Evolutionary conservation across 495 filamentous ascomycete genomes (phyloP).

Genomic region (Mytilinidion resinicola): DNA sequence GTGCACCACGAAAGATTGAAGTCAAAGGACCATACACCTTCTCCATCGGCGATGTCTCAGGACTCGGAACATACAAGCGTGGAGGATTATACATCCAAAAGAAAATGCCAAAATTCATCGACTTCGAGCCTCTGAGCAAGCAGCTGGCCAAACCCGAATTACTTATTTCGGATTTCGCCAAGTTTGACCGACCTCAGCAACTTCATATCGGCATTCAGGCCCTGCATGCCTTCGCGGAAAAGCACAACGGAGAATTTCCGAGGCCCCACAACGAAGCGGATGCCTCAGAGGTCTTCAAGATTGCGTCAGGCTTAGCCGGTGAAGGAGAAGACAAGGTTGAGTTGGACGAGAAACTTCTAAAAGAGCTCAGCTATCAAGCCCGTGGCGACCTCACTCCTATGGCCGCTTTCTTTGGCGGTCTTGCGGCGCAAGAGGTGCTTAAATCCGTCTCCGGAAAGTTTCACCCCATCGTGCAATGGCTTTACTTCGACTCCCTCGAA

Average conservation of each 20-base stretch:
- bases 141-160: slow-evolving; percentile 82
- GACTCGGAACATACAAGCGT: slow-evolving; percentile 73
- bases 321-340: slow-evolving; percentile 66
- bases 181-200: slow-evolving; percentile 88
- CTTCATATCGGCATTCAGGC: slow-evolving; percentile 92
- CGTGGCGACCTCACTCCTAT: slow-evolving; percentile 83
- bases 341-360: slow-evolving; percentile 85
- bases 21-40: slow-evolving; percentile 97
- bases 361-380: slow-evolving; percentile 94
- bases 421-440: slow-evolving; percentile 91
- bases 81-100: slow-evolving; percentile 91
- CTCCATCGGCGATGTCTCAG: slow-evolving; percentile 88
- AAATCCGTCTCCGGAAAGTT: slow-evolving; percentile 99
- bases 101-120: slow-evolving; percentile 92
- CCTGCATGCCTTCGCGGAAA: slow-evolving; percentile 72
- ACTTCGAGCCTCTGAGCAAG: slow-evolving; percentile 72
- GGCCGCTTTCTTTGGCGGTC: slow-evolving; percentile 91
- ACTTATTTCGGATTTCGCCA: slow-evolving; percentile 91
- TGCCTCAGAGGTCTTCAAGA: slow-evolving; percentile 66
- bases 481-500: slow-evolving; percentile 97
- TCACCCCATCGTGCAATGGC: slow-evolving; percentile 81
- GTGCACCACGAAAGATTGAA: slow-evolving; percentile 77
- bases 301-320: slow-evolving; percentile 62
- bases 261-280: slow-evolving; percentile 77
- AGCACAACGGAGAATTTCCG: slow-evolving; percentile 63